Evolutionary conservation across 2,329 filamentous ascomycete genomes (phyloP).

Genomic region (Kalmusia sp.): DNA sequence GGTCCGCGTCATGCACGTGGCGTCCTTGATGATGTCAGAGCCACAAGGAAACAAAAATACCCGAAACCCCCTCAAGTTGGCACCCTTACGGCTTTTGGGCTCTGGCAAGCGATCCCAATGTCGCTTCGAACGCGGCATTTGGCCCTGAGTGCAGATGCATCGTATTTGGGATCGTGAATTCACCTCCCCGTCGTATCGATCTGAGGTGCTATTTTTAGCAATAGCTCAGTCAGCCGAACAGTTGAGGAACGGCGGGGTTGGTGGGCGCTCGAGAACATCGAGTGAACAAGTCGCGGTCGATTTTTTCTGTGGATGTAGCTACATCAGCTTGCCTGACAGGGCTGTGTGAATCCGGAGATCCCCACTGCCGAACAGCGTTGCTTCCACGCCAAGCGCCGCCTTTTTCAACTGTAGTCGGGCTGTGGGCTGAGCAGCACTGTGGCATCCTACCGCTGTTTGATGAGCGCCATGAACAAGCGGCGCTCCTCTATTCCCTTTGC

Average conservation of each 20-base stretch:
- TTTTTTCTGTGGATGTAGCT: too few relatives aligned
- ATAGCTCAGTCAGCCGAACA: neutral
- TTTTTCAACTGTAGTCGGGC: neutral
- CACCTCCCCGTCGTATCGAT: neutral
- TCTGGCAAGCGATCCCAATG: neutral
- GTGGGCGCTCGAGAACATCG: too few relatives aligned
- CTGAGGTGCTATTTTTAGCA: neutral
- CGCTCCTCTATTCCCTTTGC: neutral
- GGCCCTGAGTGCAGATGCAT: too few relatives aligned
- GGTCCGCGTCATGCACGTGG: constrained; percentile 36
- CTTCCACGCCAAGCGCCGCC: constrained; percentile 10
- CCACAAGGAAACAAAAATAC: constrained; percentile 8
- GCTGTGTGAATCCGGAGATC: neutral
- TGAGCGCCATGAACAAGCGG: too few relatives aligned
- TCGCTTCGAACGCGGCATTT: too few relatives aligned
- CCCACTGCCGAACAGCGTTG: constrained; percentile 3
- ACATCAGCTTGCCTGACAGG: neutral
- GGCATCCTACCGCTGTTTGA: neutral
- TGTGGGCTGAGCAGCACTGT: neutral
- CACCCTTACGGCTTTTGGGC: neutral
- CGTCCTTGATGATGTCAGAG: constrained; percentile 28
- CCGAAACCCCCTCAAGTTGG: neutral
- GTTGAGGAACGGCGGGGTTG: neutral
- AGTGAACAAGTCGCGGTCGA: too few relatives aligned
- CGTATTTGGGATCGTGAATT: neutral